Percentiles rank a stretch among this genome's conserved stretches.
These are phyloP conservation scores for Aspergillus novofumigatus DNA, from an alignment of 2,329 filamentous ascomycete species.

Conservation along the genomic window DNA sequence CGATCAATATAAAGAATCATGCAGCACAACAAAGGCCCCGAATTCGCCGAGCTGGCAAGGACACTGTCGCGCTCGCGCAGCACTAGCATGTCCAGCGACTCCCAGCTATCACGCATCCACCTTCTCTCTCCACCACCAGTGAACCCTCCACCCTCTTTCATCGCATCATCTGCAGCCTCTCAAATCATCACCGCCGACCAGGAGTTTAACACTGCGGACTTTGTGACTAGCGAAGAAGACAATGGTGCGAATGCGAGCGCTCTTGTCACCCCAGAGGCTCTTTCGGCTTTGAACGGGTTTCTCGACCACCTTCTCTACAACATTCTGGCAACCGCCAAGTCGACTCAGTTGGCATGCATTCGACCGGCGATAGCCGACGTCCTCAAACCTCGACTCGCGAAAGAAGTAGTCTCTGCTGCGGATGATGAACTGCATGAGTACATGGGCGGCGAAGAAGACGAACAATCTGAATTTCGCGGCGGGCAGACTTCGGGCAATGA, in stretches of 20 bases:
- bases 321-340: conserved; percentile 74
- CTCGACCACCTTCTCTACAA: conserved; percentile 91
- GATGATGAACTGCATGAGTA: conserved; percentile 87
- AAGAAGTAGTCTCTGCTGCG: conserved; percentile 74
- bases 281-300: conserved; percentile 82
- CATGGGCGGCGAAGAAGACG: conserved; percentile 72
- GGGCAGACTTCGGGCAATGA: conserved; percentile 51
- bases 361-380: conserved; percentile 81
- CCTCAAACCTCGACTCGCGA: conserved; percentile 82
- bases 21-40: conserved; percentile 28
- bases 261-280: conserved; percentile 66
- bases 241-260: conserved; percentile 65
- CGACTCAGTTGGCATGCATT: conserved; percentile 69
- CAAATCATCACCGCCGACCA: conserved; percentile 89
- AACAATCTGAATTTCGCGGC: conserved; percentile 60
- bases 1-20: conserved; percentile 19
- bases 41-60: conserved; percentile 27
- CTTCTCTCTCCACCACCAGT: conserved; percentile 65
- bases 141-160: conserved; percentile 77
- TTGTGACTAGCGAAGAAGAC: conserved; percentile 65
- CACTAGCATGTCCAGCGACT: conserved; percentile 38
- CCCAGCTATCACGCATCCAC: conserved; percentile 27
- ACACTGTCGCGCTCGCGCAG: conserved; percentile 35
- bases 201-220: conserved; percentile 66
- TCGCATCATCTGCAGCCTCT: conserved; percentile 80